Evolutionary conservation across 2,329 filamentous ascomycete genomes (phyloP).

Genomic region (Exophiala sp.): DNA sequence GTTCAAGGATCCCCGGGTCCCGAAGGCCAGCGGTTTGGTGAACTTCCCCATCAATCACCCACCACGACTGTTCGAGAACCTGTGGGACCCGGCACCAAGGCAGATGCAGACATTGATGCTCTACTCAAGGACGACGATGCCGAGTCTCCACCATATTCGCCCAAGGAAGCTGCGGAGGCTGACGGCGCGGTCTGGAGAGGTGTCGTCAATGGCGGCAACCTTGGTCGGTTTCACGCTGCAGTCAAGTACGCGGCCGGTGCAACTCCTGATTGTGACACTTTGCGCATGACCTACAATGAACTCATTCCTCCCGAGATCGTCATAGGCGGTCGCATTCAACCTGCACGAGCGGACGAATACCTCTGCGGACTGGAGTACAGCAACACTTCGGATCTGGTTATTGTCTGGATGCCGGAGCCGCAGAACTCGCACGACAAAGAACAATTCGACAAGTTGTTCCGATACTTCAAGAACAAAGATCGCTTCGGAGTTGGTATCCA

Average conservation of each 20-base stretch:
- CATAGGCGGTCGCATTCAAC: slow-evolving; percentile 65
- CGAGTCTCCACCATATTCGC: slow-evolving; percentile 76
- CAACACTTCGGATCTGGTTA: slow-evolving; percentile 73
- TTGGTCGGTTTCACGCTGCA: slow-evolving; percentile 68
- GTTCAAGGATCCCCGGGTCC: slow-evolving; percentile 50
- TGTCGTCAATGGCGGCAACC: slow-evolving; percentile 65
- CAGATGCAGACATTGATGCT: slow-evolving; percentile 84
- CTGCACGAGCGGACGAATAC: slow-evolving; percentile 80
- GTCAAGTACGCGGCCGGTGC: slow-evolving; percentile 81
- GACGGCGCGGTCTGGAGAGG: slow-evolving; percentile 74
- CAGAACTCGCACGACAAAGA: slow-evolving; percentile 41
- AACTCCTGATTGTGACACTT: slow-evolving; percentile 40
- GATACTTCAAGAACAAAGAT: slow-evolving; percentile 77
- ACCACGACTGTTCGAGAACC: slow-evolving; percentile 25
- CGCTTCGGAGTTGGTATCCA: slow-evolving; percentile 84
- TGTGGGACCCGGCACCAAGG: slow-evolving; percentile 47
- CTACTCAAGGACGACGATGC: slow-evolving; percentile 76
- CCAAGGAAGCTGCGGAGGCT: slow-evolving; percentile 64
- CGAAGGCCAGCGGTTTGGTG: slow-evolving; percentile 38
- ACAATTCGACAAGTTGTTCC: slow-evolving; percentile 69
- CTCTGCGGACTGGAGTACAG: slow-evolving; percentile 81
- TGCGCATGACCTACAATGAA: slow-evolving; percentile 56
- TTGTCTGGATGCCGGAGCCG: slow-evolving; percentile 63
- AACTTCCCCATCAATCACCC: slow-evolving; percentile 43
- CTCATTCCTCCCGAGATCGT: slow-evolving; percentile 63